These are phyloP conservation scores for Cairneyella variabilis DNA, from an alignment of 495 filamentous ascomycete genomes.

Conservation along the genomic window DNA sequence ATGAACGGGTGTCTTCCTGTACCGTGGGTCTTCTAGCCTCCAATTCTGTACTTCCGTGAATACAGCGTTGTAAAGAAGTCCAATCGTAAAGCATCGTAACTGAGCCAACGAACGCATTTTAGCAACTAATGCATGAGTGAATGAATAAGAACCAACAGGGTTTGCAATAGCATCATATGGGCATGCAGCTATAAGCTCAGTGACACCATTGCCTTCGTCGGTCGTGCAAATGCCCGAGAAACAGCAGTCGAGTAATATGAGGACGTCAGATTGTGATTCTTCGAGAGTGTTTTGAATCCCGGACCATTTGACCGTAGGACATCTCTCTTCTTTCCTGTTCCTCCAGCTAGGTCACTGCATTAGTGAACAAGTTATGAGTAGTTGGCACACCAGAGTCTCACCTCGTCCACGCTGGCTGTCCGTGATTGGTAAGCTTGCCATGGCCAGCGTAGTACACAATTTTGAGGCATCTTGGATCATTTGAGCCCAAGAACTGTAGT, in stretches of 20 bases:
- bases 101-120: background rate
- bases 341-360: background rate
- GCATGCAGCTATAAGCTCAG: conserved; percentile 48
- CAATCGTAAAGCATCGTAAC: background rate
- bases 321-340: background rate
- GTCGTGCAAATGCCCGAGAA: conserved; percentile 49
- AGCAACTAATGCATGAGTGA: conserved; percentile 31
- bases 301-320: conserved; percentile 36
- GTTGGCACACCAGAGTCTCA: background rate
- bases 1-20: background rate
- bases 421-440: background rate
- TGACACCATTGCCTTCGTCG: conserved; percentile 46
- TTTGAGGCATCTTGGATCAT: background rate
- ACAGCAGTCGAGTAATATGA: conserved; percentile 52
- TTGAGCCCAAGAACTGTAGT: background rate
- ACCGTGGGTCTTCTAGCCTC: background rate
- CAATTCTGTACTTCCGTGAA: background rate
- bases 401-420: background rate
- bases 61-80: background rate
- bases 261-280: conserved; percentile 44
- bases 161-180: conserved; percentile 50
- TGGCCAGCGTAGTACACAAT: conserved; percentile 5
- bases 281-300: conserved; percentile 49
- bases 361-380: background rate
- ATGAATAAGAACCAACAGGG: conserved; percentile 46